phyloP scores from a whole-genome alignment of 345 rosid species.

The Lepidium aucheri region DNA sequence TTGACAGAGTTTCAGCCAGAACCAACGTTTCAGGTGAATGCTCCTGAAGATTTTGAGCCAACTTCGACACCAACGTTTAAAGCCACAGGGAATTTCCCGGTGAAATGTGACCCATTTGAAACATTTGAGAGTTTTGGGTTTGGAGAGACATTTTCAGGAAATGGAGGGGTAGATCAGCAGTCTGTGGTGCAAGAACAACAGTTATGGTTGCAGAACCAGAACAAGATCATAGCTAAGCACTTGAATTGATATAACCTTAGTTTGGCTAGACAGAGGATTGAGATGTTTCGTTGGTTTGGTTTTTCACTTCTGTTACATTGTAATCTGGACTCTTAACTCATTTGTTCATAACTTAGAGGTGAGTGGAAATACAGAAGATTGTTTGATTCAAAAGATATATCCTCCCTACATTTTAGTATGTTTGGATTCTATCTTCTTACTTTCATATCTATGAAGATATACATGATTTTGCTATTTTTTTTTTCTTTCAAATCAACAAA shows the following conservation, averaged over 20 bases:
- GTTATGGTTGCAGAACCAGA: conserved; percentile 65
- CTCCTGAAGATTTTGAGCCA: conserved; percentile 22
- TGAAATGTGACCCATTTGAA: conserved; percentile 45
- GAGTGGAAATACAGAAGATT: conserved; percentile 4
- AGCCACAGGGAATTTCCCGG: neutral
- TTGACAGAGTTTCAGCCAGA: conserved; percentile 27
- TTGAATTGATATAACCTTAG: conserved; percentile 17
- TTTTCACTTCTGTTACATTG: neutral
- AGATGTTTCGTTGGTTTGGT: conserved; percentile 7
- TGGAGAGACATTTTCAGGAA: conserved; percentile 14
- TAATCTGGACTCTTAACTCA: neutral
- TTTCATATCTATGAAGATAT: neutral
- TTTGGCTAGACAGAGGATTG: conserved; percentile 13
- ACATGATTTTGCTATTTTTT: neutral
- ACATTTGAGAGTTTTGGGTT: conserved; percentile 27
- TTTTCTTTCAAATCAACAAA: too few species aligned
- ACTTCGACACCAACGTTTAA: conserved; percentile 24
- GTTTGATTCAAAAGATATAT: neutral
- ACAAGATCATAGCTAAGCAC: conserved; percentile 61
- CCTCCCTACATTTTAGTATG: neutral
- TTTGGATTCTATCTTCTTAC: neutral
- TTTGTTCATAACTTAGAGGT: conserved; percentile 7
- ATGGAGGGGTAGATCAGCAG: conserved; percentile 28
- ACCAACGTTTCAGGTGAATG: conserved; percentile 48
- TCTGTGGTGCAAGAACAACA: conserved; percentile 47